phyloP scores from a whole-genome alignment of 495 filamentous ascomycete genomes.

The Neurospora sp. region DNA sequence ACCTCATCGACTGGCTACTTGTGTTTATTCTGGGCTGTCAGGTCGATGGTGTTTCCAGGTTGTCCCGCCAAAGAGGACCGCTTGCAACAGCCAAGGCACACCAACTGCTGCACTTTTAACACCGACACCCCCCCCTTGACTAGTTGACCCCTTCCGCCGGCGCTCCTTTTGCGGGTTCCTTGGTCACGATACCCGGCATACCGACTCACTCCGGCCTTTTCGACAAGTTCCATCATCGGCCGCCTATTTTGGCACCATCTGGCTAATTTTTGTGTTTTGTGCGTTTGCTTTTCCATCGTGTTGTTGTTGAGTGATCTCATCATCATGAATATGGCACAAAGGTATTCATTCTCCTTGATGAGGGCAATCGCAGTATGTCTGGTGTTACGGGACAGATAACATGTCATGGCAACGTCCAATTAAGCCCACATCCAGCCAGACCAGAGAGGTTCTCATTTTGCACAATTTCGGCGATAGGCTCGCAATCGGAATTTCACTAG shows the following conservation, averaged over 20 bases:
- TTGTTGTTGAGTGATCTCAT: neutral
- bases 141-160: neutral
- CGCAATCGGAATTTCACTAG: neutral
- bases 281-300: neutral
- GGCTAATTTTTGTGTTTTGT: neutral
- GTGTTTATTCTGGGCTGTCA: neutral
- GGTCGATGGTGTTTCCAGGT: neutral
- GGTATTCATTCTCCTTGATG: neutral
- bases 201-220: neutral
- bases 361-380: neutral
- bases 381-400: neutral
- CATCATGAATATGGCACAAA: neutral
- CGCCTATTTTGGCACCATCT: neutral
- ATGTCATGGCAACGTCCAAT: neutral
- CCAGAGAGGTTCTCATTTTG: neutral
- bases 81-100: neutral
- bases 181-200: neutral
- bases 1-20: neutral
- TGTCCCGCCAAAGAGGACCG: neutral
- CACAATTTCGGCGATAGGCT: neutral
- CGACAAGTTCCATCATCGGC: neutral
- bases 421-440: neutral
- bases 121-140: neutral
- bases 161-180: constrained; percentile 1
- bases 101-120: neutral